Evolutionary conservation across 371 early-diverging fungal genomes (phyloP).

Genomic region (Mucor saturninus): DNA sequence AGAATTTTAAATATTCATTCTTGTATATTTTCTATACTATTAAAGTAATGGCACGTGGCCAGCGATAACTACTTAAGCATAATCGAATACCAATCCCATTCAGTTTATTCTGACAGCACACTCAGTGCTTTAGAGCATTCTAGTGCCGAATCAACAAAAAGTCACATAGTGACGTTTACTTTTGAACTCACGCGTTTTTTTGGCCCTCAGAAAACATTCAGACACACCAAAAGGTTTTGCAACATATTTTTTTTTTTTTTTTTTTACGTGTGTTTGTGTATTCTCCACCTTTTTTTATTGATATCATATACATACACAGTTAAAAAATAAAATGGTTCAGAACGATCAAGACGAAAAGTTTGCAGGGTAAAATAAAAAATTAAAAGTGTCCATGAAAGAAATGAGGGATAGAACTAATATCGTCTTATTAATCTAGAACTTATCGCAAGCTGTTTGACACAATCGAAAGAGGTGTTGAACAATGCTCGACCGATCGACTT

Average conservation of each 20-base stretch:
- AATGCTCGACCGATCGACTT: constrained; percentile 49
- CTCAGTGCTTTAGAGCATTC: too few species aligned
- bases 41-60: too few species aligned
- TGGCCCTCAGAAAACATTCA: not conserved
- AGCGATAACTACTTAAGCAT: too few species aligned
- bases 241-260: not conserved
- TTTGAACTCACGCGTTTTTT: constrained; percentile 4
- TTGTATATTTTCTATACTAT: too few species aligned
- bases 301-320: not conserved
- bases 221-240: not conserved
- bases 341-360: constrained; percentile 31
- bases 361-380: constrained; percentile 30
- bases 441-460: constrained; percentile 51
- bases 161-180: constrained; percentile 8
- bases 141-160: not conserved
- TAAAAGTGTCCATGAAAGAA: not conserved
- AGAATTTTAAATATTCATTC: too few species aligned
- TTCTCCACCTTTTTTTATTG: not conserved
- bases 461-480: constrained; percentile 48
- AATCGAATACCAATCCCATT: too few species aligned
- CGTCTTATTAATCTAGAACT: constrained; percentile 30
- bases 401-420: not conserved
- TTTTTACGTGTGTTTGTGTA: constrained; percentile 9
- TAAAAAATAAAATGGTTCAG: constrained; percentile 12
- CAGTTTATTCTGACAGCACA: too few species aligned